These are phyloP conservation scores for Talaromyces atroroseus DNA, from an alignment of 2,329 filamentous ascomycete genomes.

Conservation along the genomic window DNA sequence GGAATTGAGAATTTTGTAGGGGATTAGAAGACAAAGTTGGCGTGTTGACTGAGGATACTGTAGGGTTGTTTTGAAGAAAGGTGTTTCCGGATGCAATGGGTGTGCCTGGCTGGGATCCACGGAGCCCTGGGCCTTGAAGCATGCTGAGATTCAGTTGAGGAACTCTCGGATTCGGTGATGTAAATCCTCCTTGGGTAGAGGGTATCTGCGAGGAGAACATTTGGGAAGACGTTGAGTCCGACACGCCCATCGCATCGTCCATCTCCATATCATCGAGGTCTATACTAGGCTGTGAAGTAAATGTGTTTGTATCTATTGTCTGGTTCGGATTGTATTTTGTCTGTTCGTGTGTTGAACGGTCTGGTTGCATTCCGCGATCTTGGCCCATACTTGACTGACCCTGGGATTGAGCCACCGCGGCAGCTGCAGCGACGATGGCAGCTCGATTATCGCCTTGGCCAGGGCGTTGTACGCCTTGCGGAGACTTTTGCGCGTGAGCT, in stretches of 20 bases:
- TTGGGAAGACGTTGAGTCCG: conserved; percentile 29
- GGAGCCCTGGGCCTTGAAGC: conserved; percentile 67
- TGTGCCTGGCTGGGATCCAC: conserved; percentile 79
- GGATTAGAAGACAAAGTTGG: conserved; percentile 80
- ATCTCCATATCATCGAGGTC: conserved; percentile 95
- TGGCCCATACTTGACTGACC: conserved; percentile 39
- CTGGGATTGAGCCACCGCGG: conserved; percentile 47
- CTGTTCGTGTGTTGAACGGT: conserved; percentile 31
- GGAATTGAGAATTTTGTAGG: conserved; percentile 52
- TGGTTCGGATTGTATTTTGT: conserved; percentile 32
- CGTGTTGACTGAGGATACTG: conserved; percentile 94
- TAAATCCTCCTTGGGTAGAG: conserved; percentile 56
- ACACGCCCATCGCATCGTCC: conserved; percentile 68
- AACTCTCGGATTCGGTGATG: conserved; percentile 48
- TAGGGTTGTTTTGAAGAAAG: conserved; percentile 87
- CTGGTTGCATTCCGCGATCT: conserved; percentile 30
- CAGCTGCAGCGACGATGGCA: conserved; percentile 41
- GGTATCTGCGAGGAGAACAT: conserved; percentile 52
- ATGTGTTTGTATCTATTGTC: conserved; percentile 20
- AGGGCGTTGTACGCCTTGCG: conserved; percentile 44
- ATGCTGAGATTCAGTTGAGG: conserved; percentile 78
- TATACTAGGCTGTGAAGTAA: conserved; percentile 11
- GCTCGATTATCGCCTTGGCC: conserved; percentile 49
- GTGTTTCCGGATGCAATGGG: conserved; percentile 63
- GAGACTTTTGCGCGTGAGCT: conserved; percentile 70